Percentiles rank a stretch among this genome's conserved stretches.
phyloP scores from a whole-genome alignment of 441 rosid genomes.

The Adansonia gregorii region DNA sequence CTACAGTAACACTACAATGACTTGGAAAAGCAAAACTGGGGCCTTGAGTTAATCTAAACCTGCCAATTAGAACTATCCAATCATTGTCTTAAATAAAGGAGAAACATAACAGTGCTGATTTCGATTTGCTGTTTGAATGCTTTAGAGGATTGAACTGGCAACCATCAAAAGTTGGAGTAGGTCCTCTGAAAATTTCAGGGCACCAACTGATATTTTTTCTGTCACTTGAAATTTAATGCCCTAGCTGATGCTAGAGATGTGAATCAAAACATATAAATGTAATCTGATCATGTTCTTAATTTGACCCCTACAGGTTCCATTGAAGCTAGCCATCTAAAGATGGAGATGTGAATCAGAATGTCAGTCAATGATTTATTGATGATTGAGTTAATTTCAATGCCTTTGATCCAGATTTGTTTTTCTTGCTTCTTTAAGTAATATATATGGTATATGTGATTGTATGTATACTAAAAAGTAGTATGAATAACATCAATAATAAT shows the following conservation, averaged over 20 bases:
- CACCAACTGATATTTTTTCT: background rate
- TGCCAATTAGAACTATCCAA: background rate
- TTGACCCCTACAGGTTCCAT: constrained; percentile 40
- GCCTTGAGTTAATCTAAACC: constrained; percentile 5
- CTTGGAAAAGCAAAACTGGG: constrained; percentile 29
- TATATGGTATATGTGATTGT: constrained; percentile 38
- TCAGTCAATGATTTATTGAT: constrained; percentile 30
- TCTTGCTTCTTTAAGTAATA: constrained; percentile 31
- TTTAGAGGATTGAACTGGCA: background rate
- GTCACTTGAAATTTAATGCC: background rate
- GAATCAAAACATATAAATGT: no score
- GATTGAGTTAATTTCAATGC: constrained; percentile 25
- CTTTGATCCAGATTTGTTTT: constrained; percentile 34
- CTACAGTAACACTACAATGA: background rate
- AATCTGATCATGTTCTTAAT: no score
- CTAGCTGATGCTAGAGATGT: background rate
- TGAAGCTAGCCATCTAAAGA: constrained; percentile 54
- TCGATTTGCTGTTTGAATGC: background rate
- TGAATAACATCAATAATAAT: constrained; percentile 36
- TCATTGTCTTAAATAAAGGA: background rate
- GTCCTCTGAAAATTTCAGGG: constrained; percentile 10
- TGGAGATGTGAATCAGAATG: constrained; percentile 54
- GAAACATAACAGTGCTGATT: background rate
- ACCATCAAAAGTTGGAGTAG: constrained; percentile 5
- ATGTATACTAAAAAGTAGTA: constrained; percentile 41